These are phyloP conservation scores for Amaranthus hypochondriacus DNA, from an alignment of 148 eudicot genomes.

Conservation along the genomic window DNA sequence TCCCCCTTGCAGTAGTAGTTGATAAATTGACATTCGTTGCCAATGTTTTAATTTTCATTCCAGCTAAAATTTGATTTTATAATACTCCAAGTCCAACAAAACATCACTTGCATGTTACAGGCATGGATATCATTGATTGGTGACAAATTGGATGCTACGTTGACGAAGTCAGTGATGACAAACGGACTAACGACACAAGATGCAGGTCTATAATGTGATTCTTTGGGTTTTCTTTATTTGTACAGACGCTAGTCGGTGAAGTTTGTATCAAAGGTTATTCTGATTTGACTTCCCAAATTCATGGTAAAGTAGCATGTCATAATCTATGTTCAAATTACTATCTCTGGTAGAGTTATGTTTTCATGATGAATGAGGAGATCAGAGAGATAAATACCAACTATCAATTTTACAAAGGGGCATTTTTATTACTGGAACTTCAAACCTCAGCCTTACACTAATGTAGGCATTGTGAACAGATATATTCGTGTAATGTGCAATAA, in stretches of 20 bases:
- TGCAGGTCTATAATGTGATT: constrained; percentile 17
- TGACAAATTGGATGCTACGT: constrained; percentile 86
- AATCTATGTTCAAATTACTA: too few relatives aligned
- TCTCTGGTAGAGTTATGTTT: neutral
- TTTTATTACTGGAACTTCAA: neutral
- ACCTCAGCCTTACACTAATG: neutral
- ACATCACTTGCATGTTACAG: constrained; percentile 31
- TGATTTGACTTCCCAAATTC: neutral
- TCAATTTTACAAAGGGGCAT: neutral
- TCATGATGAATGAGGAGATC: neutral
- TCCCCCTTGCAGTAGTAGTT: constrained; percentile 12
- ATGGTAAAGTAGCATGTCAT: neutral
- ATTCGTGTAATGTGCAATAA: neutral
- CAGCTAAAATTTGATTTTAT: constrained; percentile 4
- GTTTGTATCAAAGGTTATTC: constrained; percentile 16
- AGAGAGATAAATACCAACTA: neutral
- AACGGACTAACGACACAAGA: constrained; percentile 26
- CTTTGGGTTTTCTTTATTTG: constrained; percentile 2
- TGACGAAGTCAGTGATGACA: constrained; percentile 43
- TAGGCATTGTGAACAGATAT: neutral
- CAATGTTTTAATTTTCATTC: constrained; percentile 6
- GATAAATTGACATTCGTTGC: neutral
- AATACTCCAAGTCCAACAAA: constrained; percentile 5
- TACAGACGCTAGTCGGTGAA: constrained; percentile 1
- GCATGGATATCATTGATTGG: constrained; percentile 92